phyloP scores from a whole-genome alignment of 2,329 filamentous ascomycete species.

The Cadophora sp. region DNA sequence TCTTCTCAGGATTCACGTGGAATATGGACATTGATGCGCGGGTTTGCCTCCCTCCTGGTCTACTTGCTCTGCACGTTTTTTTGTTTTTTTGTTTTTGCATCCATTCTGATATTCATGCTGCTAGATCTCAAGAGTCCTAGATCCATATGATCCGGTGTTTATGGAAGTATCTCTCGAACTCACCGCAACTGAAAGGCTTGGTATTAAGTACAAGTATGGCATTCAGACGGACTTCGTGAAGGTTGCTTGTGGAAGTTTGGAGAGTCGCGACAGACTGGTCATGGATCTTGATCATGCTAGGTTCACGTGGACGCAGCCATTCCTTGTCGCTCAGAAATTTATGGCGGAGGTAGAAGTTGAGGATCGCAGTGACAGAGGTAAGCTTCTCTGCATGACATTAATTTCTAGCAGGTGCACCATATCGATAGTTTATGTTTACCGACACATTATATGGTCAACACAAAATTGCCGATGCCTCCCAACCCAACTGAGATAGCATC shows the following conservation, averaged over 20 bases:
- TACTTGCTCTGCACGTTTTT: not conserved
- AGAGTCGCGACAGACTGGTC: not conserved
- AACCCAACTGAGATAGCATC: not conserved
- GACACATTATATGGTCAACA: not conserved
- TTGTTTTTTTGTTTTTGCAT: no score
- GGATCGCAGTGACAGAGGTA: not conserved
- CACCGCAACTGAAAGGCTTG: not conserved
- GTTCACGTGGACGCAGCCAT: not conserved
- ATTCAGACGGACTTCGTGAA: not conserved
- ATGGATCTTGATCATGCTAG: not conserved
- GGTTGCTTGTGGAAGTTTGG: not conserved
- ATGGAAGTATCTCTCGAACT: not conserved
- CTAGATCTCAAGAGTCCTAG: not conserved
- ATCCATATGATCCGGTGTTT: not conserved
- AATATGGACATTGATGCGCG: constrained; percentile 6
- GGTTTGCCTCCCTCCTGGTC: not conserved
- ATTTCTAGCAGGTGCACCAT: not conserved
- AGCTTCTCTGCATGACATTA: not conserved
- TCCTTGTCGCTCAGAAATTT: not conserved
- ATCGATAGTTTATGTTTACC: not conserved
- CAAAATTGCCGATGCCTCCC: no score
- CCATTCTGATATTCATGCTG: not conserved
- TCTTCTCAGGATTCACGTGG: constrained; percentile 10
- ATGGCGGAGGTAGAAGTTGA: not conserved
- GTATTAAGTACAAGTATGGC: not conserved